Conservation (phyloP, 306 rosid species). For the Dryas alaskensis region DNA sequence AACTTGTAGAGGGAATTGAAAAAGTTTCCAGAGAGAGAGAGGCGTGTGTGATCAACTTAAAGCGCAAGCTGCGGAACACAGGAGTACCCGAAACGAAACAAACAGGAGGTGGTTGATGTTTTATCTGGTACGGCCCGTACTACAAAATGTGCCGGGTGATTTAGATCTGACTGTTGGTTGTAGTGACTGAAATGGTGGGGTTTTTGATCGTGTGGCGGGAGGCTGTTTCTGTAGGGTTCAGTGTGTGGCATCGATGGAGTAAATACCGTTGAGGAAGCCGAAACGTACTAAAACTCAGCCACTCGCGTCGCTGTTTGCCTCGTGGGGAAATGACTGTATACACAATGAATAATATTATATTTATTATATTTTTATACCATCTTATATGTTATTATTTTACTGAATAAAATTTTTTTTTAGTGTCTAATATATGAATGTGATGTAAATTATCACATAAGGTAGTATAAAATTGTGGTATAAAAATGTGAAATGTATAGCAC, state of each 20-base stretch:
- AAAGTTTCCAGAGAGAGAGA: conserved; percentile 6
- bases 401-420: no score
- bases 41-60: conserved; percentile 21
- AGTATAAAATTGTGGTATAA: no score
- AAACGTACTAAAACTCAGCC: conserved; percentile 4
- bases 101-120: not conserved
- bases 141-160: no score
- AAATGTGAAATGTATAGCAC: no score
- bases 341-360: not conserved
- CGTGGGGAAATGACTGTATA: not conserved
- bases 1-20: not conserved
- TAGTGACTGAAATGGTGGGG: not conserved
- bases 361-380: no score
- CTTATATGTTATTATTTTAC: no score
- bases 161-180: not conserved
- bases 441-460: no score
- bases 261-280: not conserved
- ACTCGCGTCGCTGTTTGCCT: conserved; percentile 1
- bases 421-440: no score
- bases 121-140: not conserved
- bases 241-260: not conserved
- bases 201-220: not conserved
- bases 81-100: not conserved
- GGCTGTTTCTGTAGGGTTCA: not conserved
- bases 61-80: not conserved